phyloP scores from a whole-genome alignment of 805 yeast species.

The Metschnikowia noctiluminum region DNA sequence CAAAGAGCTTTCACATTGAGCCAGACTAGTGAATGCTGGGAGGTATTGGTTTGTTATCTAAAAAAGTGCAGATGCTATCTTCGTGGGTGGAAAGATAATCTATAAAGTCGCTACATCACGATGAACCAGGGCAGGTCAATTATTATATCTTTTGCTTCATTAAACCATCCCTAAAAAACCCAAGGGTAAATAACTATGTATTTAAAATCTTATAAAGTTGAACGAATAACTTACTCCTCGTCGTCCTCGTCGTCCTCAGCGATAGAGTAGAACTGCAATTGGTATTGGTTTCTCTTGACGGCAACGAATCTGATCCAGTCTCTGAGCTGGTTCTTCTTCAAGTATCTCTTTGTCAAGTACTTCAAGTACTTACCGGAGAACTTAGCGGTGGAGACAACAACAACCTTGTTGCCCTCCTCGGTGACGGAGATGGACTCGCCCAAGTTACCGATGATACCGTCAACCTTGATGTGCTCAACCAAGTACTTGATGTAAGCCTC shows the following conservation, averaged over 20 bases:
- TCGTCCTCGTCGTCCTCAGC: conserved; percentile 76
- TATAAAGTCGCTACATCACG: too few relatives aligned
- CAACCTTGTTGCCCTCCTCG: conserved; percentile 82
- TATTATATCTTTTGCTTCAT: conserved; percentile 5
- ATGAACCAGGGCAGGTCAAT: too few relatives aligned
- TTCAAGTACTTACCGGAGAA: conserved; percentile 99
- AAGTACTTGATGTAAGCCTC: conserved; percentile 96
- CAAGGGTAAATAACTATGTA: conserved; percentile 6
- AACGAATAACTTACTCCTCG: conserved; percentile 54
- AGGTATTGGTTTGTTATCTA: too few relatives aligned
- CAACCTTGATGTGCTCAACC: conserved; percentile 99
- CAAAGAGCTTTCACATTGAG: not conserved
- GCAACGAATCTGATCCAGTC: conserved; percentile 99
- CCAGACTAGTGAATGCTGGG: not conserved
- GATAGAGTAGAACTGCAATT: conserved; percentile 98
- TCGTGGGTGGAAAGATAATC: too few relatives aligned
- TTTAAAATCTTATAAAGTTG: conserved; percentile 1
- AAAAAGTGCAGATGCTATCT: too few relatives aligned
- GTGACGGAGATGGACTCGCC: conserved; percentile 90
- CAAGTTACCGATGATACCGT: conserved; percentile 93
- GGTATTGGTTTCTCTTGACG: conserved; percentile 91
- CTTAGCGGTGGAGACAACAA: conserved; percentile 87
- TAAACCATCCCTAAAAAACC: conserved; percentile 9
- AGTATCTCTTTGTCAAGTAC: conserved; percentile 99
- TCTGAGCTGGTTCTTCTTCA: conserved; percentile 99